A percentile compares a stretch with the other conserved stretches of the same genome.
phyloP scores from a whole-genome alignment of 352 stramenopile species.

The Phytophthora pini region DNA sequence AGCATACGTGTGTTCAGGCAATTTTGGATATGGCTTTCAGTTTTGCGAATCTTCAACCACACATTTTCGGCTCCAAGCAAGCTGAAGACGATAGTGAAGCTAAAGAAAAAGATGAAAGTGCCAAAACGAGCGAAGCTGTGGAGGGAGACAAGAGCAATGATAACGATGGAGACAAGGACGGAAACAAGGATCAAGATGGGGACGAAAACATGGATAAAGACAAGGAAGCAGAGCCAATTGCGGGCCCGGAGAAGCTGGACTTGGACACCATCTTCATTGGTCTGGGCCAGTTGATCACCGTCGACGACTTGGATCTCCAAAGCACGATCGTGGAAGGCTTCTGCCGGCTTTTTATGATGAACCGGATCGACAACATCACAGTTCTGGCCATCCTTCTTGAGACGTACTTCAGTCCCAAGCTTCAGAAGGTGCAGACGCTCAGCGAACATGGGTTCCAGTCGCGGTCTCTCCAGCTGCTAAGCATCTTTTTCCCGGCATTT shows the following conservation, averaged over 20 bases:
- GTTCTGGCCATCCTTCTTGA: conserved; percentile 74
- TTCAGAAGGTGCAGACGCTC: conserved; percentile 60
- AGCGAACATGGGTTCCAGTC: conserved; percentile 70
- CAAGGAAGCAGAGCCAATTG: conserved; percentile 21
- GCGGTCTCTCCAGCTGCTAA: conserved; percentile 70
- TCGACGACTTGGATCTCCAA: conserved; percentile 76
- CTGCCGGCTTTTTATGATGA: conserved; percentile 76
- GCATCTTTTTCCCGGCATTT: conserved; percentile 80
- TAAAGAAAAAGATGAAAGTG: conserved; percentile 4
- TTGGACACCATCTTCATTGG: conserved; percentile 69
- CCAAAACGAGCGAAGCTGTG: conserved; percentile 13
- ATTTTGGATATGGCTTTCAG: conserved; percentile 77
- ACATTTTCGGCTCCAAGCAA: conserved; percentile 46
- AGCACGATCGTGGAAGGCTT: conserved; percentile 82
- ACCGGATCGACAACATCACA: conserved; percentile 66
- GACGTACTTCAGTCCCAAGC: conserved; percentile 70
- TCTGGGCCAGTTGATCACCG: conserved; percentile 54
- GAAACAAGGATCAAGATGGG: conserved; percentile 10
- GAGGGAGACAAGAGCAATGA: conserved; percentile 7
- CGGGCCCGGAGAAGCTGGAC: conserved; percentile 44
- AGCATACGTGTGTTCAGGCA: conserved; percentile 76
- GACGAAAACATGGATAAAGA: conserved; percentile 38
- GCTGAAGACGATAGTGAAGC: conserved; percentile 13
- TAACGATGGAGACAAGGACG: conserved; percentile 15
- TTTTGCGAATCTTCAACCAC: conserved; percentile 62